Evolutionary conservation across 805 yeast species (phyloP).

Genomic region (Cyberlindnera euphorbiae): DNA sequence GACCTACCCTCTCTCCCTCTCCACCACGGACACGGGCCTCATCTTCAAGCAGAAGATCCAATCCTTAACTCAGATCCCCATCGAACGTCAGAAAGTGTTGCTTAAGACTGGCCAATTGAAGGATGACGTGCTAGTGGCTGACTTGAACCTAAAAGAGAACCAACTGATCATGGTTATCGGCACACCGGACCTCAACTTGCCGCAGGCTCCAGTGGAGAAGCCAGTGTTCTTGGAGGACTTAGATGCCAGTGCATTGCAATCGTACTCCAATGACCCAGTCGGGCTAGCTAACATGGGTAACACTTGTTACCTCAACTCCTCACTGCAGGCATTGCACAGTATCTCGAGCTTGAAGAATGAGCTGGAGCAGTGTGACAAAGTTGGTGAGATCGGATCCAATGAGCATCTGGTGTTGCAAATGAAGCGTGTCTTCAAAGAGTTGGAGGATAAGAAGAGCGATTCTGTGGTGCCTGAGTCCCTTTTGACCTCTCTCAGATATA

Average conservation of each 20-base stretch:
- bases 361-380: constrained; percentile 44
- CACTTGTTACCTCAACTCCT: constrained; percentile 90
- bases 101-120: constrained; percentile 84
- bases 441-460: constrained; percentile 35
- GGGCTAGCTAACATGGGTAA: constrained; percentile 94
- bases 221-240: constrained; percentile 65
- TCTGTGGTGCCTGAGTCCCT: constrained; percentile 68
- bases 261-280: constrained; percentile 53
- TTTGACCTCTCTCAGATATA: constrained; percentile 56
- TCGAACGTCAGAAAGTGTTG: constrained; percentile 83
- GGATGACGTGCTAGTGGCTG: constrained; percentile 43
- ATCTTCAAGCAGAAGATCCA: constrained; percentile 65
- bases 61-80: constrained; percentile 76
- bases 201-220: constrained; percentile 47
- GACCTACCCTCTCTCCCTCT: constrained; percentile 43
- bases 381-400: constrained; percentile 31
- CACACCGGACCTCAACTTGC: constrained; percentile 67
- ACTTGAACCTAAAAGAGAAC: constrained; percentile 54
- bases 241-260: constrained; percentile 36
- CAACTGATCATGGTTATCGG: constrained; percentile 87
- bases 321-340: constrained; percentile 82
- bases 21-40: constrained; percentile 35
- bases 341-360: constrained; percentile 66
- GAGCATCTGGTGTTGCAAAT: constrained; percentile 44
- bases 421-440: constrained; percentile 37